phyloP scores from a whole-genome alignment of 176 grass and related monocot species.

The Sorghum bicolor region DNA sequence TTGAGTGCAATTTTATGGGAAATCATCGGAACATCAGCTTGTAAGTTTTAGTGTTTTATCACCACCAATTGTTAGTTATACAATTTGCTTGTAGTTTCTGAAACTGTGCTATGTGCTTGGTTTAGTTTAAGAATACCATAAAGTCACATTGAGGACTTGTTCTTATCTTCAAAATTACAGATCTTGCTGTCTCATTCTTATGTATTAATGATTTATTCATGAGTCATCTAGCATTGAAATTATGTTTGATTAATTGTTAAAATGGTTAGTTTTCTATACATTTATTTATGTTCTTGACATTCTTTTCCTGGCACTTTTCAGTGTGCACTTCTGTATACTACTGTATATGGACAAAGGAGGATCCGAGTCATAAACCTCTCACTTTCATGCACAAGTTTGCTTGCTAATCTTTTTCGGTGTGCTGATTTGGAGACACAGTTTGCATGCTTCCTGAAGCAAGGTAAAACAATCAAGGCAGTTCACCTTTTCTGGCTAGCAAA shows the following conservation, averaged over 20 bases:
- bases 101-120: neutral
- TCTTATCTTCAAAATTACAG: neutral
- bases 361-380: slow-evolving; percentile 87
- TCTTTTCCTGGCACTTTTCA: slow-evolving; percentile 30
- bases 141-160: neutral
- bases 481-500: slow-evolving; percentile 4
- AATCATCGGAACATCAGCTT: too few relatives aligned
- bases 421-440: slow-evolving; percentile 89
- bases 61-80: neutral
- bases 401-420: slow-evolving; percentile 68
- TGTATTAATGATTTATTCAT: neutral
- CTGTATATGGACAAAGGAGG: slow-evolving; percentile 80
- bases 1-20: too few relatives aligned
- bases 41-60: too few relatives aligned
- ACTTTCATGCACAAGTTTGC: slow-evolving; percentile 69
- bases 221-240: neutral
- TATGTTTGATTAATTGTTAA: neutral
- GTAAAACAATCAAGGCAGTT: slow-evolving; percentile 35
- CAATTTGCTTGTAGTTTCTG: neutral
- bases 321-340: slow-evolving; percentile 92
- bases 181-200: neutral
- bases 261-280: neutral
- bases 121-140: neutral
- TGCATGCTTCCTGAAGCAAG: slow-evolving; percentile 79
- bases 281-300: neutral